These are phyloP conservation scores for Hemisphaericaspora xylofermentans DNA, from an alignment of 1,139 yeast species.

Conservation along the genomic window DNA sequence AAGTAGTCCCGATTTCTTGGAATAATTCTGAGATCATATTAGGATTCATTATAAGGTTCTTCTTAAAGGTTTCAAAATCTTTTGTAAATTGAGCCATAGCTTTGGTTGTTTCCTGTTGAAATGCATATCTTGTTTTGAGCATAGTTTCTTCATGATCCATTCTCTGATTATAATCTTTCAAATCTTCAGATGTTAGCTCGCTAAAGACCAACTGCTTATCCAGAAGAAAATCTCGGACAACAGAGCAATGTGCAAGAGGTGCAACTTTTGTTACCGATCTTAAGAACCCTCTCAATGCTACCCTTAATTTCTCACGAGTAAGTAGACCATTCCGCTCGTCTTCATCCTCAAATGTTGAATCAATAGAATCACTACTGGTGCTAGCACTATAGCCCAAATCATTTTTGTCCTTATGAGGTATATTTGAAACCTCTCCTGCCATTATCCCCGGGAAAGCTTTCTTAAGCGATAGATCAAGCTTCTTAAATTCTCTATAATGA, in stretches of 20 bases:
- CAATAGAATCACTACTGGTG: not conserved
- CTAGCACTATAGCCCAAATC: conserved; percentile 24
- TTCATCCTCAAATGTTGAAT: not conserved
- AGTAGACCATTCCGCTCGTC: conserved; percentile 11
- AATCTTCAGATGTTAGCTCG: conserved; percentile 34
- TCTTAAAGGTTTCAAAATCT: conserved; percentile 56
- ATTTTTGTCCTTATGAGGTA: conserved; percentile 53
- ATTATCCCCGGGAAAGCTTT: conserved; percentile 68
- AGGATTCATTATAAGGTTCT: conserved; percentile 50
- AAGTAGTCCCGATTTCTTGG: conserved; percentile 58
- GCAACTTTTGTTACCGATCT: conserved; percentile 50
- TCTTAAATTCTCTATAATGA: conserved; percentile 64
- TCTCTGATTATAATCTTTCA: conserved; percentile 56
- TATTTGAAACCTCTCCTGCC: conserved; percentile 49
- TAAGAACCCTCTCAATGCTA: conserved; percentile 74
- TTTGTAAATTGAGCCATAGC: conserved; percentile 43
- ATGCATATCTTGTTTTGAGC: conserved; percentile 64
- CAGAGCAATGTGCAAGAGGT: conserved; percentile 52
- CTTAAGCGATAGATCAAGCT: conserved; percentile 51
- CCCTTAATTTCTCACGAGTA: conserved; percentile 62
- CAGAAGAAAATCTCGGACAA: conserved; percentile 17
- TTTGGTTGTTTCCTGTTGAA: conserved; percentile 63
- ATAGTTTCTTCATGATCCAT: conserved; percentile 59
- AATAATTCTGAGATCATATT: conserved; percentile 51
- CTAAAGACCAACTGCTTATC: conserved; percentile 16